Evolutionary conservation across 805 yeast genomes (phyloP).

Genomic region (Suhomyces sp.): DNA sequence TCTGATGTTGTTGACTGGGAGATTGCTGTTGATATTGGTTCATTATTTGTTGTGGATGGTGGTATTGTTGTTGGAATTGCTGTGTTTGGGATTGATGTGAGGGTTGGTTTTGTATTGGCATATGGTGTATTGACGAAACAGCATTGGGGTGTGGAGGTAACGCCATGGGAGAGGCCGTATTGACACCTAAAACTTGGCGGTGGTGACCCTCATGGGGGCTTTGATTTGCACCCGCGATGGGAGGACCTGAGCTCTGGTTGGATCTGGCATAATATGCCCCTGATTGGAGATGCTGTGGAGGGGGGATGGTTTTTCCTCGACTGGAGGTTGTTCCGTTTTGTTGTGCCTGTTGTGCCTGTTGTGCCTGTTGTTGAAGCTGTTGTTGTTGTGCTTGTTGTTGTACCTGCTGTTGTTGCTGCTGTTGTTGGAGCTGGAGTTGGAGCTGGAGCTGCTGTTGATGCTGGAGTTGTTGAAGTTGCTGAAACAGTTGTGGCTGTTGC

Average conservation of each 20-base stretch:
- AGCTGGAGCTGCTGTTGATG: conserved; percentile 6
- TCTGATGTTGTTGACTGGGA: conserved; percentile 13
- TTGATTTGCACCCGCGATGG: neutral
- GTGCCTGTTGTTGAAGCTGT: conserved; percentile 14
- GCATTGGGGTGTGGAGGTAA: conserved; percentile 3
- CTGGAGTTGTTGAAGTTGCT: conserved; percentile 5
- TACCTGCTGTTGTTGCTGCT: conserved; percentile 7
- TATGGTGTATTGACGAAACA: conserved; percentile 10
- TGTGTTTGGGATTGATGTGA: conserved; percentile 15
- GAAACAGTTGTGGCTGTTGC: conserved; percentile 1
- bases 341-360: conserved; percentile 9
- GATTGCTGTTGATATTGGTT: conserved; percentile 19
- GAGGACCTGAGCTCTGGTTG: conserved; percentile 5
- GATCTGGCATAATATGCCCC: conserved; percentile 5
- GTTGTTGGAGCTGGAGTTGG: conserved; percentile 1
- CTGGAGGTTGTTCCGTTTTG: neutral
- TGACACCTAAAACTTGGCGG: neutral
- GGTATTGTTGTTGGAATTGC: conserved; percentile 19
- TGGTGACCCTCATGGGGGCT: conserved; percentile 1
- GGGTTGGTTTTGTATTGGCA: conserved; percentile 9
- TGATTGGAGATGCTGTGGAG: conserved; percentile 8
- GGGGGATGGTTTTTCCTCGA: conserved; percentile 4
- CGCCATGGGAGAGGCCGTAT: conserved; percentile 3
- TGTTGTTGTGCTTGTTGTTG: conserved; percentile 14
- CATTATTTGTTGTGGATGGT: conserved; percentile 9